Evolutionary conservation across 306 rosid species (phyloP), one percentile per base, ranked within the genome.

Genomic region (Prunus armeniaca): DNA sequence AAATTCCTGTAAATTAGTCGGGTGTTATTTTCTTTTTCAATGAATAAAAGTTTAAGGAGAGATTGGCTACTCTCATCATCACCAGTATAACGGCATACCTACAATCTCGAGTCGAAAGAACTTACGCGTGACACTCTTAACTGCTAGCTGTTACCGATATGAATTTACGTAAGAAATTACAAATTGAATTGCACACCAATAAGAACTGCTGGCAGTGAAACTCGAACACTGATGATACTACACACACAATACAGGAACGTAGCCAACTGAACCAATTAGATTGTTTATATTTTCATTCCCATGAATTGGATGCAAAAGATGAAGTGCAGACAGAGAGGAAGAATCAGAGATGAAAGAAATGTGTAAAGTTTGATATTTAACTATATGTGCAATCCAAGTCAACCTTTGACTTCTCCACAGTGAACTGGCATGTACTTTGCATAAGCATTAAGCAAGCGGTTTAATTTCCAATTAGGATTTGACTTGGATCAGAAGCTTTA

Each of bases 91-190:
- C 0, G 8, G 8, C 0, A 34, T 34, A 34, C 0, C 2, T 0
- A 34, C 2, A 34, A 34, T 0, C 0, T 34, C 38, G 2, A 34
- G 8, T 5, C 2, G 0, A 5, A 34, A 34, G 2, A 1, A 34
- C 8, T 34, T 34, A 34, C 0, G 38, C 0, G 2, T 34, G 2
- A 5, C 38, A 34, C 2, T 5, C 2, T 5, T 1, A 34, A 34
- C 0, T 34, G 7, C 0, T 1, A 34, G 2, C 0, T 32, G 1
- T 1, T 1, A 5, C 0, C 0, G 0, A 5, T 32, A 32, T 32
- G 1, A 5, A 32, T 32, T 5, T 32, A 32, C 5, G 7, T 32
- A 32, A 5, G 1, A 32, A 32, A 32, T 32, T 32, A 32, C 38
- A 32, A 1, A 32, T 32, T 1, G 38, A 1, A 32, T 32, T 1